phyloP scores from a whole-genome alignment of 2,329 filamentous ascomycete species.

The Neodidymelliopsis sp. region DNA sequence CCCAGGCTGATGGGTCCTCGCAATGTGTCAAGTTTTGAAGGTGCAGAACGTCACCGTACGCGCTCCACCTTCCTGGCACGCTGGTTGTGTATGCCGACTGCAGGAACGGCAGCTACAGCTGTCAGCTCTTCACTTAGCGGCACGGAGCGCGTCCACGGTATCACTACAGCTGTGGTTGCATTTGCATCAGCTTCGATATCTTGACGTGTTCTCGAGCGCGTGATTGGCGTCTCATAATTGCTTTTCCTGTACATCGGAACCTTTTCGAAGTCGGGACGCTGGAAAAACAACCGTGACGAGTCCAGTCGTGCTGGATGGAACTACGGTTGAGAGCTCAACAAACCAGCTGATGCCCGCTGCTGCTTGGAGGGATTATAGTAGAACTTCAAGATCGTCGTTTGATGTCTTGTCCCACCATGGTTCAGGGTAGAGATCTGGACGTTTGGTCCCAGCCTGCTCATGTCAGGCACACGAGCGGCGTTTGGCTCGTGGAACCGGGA shows the following conservation, averaged over 20 bases:
- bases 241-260: neutral
- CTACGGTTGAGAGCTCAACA: constrained; percentile 7
- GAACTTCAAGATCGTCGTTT: constrained; percentile 7
- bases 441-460: neutral
- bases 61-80: neutral
- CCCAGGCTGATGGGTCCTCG: neutral
- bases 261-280: constrained; percentile 9
- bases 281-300: constrained; percentile 5
- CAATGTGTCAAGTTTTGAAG: neutral
- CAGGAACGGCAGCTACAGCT: constrained; percentile 4
- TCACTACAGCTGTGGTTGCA: constrained; percentile 5
- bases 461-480: constrained; percentile 5
- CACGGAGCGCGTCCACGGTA: constrained; percentile 1
- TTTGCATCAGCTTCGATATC: neutral
- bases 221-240: constrained; percentile 3
- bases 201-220: neutral
- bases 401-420: neutral
- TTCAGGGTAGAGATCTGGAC: constrained; percentile 2
- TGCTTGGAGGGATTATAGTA: neutral
- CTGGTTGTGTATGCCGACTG: neutral
- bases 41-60: neutral
- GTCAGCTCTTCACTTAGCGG: neutral
- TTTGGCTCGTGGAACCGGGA: constrained; percentile 17
- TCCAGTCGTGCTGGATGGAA: constrained; percentile 1
- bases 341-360: neutral